Conservation (phyloP, 805 yeast genomes). For the Lachancea mirantina region DNA sequence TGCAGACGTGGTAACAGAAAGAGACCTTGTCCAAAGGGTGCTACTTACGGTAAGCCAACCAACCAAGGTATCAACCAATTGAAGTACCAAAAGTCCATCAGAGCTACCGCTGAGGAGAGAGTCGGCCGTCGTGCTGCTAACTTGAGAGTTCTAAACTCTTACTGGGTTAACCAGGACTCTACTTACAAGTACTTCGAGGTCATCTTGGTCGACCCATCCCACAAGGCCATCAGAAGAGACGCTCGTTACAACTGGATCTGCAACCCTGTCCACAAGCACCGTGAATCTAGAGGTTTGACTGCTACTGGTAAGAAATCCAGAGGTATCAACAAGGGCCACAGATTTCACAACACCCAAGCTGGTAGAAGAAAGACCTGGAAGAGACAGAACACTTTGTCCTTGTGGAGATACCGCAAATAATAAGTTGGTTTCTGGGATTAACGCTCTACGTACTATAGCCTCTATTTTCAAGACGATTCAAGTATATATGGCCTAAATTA, state of each 20-base stretch:
- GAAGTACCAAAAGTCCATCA: conserved; percentile 97
- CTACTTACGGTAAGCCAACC: conserved; percentile 99
- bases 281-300: conserved; percentile 99
- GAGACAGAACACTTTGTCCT: conserved; percentile 95
- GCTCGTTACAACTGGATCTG: conserved; percentile 99
- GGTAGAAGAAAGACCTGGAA: conserved; percentile 99
- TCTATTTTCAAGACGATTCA: too few relatives aligned
- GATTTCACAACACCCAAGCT: conserved; percentile 94
- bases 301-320: conserved; percentile 97
- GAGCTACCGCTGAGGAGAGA: conserved; percentile 99
- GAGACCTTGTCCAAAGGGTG: conserved; percentile 99
- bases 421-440: conserved; percentile 20
- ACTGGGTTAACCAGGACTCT: conserved; percentile 99
- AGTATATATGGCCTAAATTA: too few relatives aligned
- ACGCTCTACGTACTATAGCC: too few relatives aligned
- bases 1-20: conserved; percentile 99
- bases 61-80: conserved; percentile 99
- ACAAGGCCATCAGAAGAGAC: conserved; percentile 98
- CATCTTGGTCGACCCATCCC: conserved; percentile 93
- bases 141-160: conserved; percentile 98
- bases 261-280: conserved; percentile 99
- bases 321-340: conserved; percentile 99
- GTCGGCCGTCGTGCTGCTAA: conserved; percentile 98
- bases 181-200: conserved; percentile 99
- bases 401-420: conserved; percentile 98